Evolutionary conservation across 352 stramenopile species (phyloP).

Genomic region (Pythium oligandrum): DNA sequence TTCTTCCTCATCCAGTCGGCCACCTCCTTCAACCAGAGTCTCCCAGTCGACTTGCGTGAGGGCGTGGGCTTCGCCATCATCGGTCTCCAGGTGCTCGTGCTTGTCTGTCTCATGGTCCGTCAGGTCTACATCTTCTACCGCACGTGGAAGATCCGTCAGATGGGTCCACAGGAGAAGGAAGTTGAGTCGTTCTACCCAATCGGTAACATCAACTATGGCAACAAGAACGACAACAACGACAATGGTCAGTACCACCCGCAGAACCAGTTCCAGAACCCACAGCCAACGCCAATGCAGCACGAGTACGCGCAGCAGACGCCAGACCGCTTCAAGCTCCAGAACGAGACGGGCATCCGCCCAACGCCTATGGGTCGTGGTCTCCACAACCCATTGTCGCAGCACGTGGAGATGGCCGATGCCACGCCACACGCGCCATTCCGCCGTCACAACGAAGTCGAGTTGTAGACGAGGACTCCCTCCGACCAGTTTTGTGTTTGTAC

Average conservation of each 20-base stretch:
- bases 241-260: slow-evolving; percentile 9
- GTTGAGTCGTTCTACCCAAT: slow-evolving; percentile 17
- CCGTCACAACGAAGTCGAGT: slow-evolving; percentile 18
- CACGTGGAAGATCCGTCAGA: slow-evolving; percentile 69
- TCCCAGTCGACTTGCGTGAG: slow-evolving; percentile 68
- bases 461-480: slow-evolving; percentile 5
- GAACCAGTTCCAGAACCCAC: slow-evolving; percentile 7
- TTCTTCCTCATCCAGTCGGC: slow-evolving; percentile 77
- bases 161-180: slow-evolving; percentile 20
- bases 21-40: slow-evolving; percentile 56
- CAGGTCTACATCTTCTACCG: slow-evolving; percentile 87
- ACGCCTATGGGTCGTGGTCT: too few species aligned
- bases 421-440: slow-evolving; percentile 17
- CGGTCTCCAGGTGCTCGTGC: slow-evolving; percentile 73
- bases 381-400: too few species aligned
- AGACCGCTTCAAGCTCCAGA: neutral
- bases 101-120: slow-evolving; percentile 76
- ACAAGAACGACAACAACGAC: neutral
- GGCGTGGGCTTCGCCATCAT: slow-evolving; percentile 79
- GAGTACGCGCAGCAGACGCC: slow-evolving; percentile 1
- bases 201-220: slow-evolving; percentile 9
- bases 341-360: too few species aligned
- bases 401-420: slow-evolving; percentile 13
- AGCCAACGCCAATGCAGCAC: slow-evolving; percentile 19
- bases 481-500: too few species aligned